phyloP scores from a whole-genome alignment of 2,329 filamentous ascomycete genomes.

The Harringtonia lauricola region DNA sequence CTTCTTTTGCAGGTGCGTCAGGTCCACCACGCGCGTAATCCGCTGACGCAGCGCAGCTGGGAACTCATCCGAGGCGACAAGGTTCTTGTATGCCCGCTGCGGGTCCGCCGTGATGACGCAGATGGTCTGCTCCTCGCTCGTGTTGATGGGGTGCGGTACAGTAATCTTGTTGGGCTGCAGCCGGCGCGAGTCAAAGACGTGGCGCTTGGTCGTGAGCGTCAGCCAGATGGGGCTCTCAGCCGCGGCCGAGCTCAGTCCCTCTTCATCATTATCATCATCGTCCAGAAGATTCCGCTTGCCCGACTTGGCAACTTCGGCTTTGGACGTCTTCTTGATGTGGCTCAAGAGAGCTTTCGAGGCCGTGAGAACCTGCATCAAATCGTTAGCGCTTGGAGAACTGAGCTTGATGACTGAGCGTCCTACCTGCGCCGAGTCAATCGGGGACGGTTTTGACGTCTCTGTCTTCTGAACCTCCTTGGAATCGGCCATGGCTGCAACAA shows the following conservation, averaged over 20 bases:
- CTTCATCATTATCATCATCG: conserved; percentile 23
- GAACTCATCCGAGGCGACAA: conserved; percentile 64
- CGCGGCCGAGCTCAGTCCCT: conserved; percentile 17
- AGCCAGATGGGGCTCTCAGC: conserved; percentile 48
- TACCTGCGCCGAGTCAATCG: conserved; percentile 10
- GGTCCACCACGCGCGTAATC: conserved; percentile 68
- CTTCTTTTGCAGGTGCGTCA: conserved; percentile 69
- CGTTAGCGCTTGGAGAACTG: not conserved
- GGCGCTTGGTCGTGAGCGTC: conserved; percentile 52
- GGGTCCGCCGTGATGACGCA: conserved; percentile 69
- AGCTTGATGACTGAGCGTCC: not conserved
- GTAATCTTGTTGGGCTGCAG: conserved; percentile 77
- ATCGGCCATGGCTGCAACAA: conserved; percentile 6
- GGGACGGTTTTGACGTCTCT: conserved; percentile 4
- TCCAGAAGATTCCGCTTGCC: conserved; percentile 46
- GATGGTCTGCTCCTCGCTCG: conserved; percentile 54
- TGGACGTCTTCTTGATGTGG: conserved; percentile 47
- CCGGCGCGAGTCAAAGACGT: conserved; percentile 60
- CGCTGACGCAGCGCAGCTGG: conserved; percentile 53
- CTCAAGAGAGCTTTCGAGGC: conserved; percentile 51
- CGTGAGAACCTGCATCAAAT: conserved; percentile 42
- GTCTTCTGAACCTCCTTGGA: conserved; percentile 6
- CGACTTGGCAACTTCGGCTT: conserved; percentile 31
- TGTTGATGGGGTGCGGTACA: conserved; percentile 66
- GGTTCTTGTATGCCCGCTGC: conserved; percentile 83